Evolutionary conservation across 306 rosid species (phyloP).

Genomic region (Prunus campanulata): DNA sequence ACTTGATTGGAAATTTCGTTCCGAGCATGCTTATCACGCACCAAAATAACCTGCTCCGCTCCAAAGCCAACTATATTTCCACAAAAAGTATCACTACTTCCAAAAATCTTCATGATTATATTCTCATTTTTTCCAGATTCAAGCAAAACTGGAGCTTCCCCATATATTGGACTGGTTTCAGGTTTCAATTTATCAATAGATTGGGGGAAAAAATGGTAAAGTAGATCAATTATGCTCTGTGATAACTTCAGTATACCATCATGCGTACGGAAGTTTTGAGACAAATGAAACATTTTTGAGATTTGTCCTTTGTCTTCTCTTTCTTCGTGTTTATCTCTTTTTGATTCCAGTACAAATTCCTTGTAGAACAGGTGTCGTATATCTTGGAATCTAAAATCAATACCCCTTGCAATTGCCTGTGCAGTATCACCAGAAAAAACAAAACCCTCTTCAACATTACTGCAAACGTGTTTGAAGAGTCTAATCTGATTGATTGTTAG

Average conservation of each 20-base stretch:
- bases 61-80: slow-evolving; percentile 69
- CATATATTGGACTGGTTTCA: slow-evolving; percentile 62
- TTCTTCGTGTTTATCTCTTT: too few relatives aligned
- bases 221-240: slow-evolving; percentile 62
- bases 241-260: slow-evolving; percentile 66
- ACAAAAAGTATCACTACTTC: slow-evolving; percentile 31
- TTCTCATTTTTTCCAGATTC: slow-evolving; percentile 47
- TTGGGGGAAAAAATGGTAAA: slow-evolving; percentile 47
- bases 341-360: too few relatives aligned
- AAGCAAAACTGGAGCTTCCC: slow-evolving; percentile 68
- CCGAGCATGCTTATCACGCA: slow-evolving; percentile 57
- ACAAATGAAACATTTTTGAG: slow-evolving; percentile 48
- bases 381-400: too few relatives aligned
- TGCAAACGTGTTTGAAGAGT: slow-evolving; percentile 60
- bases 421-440: too few relatives aligned
- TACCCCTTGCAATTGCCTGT: too few relatives aligned
- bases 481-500: slow-evolving; percentile 74
- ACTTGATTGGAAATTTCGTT: slow-evolving; percentile 39
- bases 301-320: slow-evolving; percentile 17
- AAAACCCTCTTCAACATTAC: not conserved
- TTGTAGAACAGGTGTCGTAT: too few relatives aligned
- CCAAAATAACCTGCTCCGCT: slow-evolving; percentile 80
- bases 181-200: slow-evolving; percentile 66
- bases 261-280: slow-evolving; percentile 74
- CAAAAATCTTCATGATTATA: slow-evolving; percentile 65